Evolutionary conservation across 2,329 filamentous ascomycete species (phyloP).

Genomic region (Aspergillus jensenii): DNA sequence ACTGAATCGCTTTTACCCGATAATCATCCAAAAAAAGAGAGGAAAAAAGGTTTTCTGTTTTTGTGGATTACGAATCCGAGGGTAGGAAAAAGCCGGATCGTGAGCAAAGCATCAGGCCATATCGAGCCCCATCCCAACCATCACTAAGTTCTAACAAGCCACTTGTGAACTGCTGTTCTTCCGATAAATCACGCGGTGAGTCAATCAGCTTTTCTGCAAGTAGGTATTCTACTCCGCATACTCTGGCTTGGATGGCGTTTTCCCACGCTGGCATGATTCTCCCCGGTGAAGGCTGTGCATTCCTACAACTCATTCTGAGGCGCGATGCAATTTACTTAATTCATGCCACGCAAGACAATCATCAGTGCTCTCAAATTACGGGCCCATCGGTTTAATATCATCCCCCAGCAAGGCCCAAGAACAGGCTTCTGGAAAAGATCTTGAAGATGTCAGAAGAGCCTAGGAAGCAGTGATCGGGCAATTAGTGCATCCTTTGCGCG

Average conservation of each 20-base stretch:
- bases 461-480: background rate
- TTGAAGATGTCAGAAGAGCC: background rate
- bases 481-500: background rate
- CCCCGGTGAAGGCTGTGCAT: too few species aligned
- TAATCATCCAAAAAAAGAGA: too few species aligned
- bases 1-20: too few species aligned
- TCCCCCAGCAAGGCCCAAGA: background rate
- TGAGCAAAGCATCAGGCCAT: slow-evolving; percentile 7
- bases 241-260: background rate
- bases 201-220: too few species aligned
- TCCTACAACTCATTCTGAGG: too few species aligned
- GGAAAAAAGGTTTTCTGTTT: too few species aligned
- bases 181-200: slow-evolving; percentile 5
- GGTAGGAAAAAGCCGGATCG: slow-evolving; percentile 6
- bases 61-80: background rate
- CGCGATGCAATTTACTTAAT: background rate
- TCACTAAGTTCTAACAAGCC: background rate
- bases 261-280: too few species aligned
- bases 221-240: background rate
- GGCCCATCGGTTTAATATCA: background rate
- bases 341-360: background rate
- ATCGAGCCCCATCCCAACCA: background rate
- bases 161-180: slow-evolving; percentile 6
- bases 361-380: background rate
- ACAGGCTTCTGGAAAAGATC: background rate